phyloP scores from a whole-genome alignment of 2,329 filamentous ascomycete species.

The Dendrostoma leiphaemia region DNA sequence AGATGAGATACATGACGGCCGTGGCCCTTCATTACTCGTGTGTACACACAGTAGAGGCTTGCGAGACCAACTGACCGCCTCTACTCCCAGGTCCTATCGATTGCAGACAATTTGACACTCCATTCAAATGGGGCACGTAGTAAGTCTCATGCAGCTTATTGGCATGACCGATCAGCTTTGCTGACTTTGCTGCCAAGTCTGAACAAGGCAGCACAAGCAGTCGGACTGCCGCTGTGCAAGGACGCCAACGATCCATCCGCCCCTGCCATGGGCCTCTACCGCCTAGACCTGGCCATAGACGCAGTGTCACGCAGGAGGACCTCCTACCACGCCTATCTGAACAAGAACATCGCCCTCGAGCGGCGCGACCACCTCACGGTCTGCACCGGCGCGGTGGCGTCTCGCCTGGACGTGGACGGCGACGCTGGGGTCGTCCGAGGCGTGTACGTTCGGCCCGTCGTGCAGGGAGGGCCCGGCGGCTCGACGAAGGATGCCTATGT shows the following conservation, averaged over 20 bases:
- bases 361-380: conserved; percentile 26
- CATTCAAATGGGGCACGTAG: not conserved
- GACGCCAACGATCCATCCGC: conserved; percentile 29
- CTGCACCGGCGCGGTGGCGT: conserved; percentile 15
- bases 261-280: conserved; percentile 27
- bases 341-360: conserved; percentile 20
- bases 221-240: conserved; percentile 25
- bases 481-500: conserved; percentile 20
- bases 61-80: not conserved
- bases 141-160: not conserved
- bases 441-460: conserved; percentile 15
- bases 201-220: conserved; percentile 22
- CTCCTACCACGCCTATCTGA: conserved; percentile 27
- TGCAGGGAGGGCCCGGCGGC: not conserved
- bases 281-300: conserved; percentile 28
- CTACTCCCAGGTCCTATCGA: not conserved
- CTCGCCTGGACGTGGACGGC: not conserved
- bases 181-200: conserved; percentile 18
- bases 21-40: too few species aligned
- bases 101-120: not conserved
- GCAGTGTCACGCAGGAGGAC: conserved; percentile 25
- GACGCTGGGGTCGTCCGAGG: conserved; percentile 21
- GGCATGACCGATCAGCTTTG: too few species aligned
- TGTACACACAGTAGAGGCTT: not conserved
- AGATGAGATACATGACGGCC: too few species aligned